Evolutionary conservation across 345 rosid species (phyloP), one percentile per base, ranked within the genome.

Genomic region (Salix suchowensis): DNA sequence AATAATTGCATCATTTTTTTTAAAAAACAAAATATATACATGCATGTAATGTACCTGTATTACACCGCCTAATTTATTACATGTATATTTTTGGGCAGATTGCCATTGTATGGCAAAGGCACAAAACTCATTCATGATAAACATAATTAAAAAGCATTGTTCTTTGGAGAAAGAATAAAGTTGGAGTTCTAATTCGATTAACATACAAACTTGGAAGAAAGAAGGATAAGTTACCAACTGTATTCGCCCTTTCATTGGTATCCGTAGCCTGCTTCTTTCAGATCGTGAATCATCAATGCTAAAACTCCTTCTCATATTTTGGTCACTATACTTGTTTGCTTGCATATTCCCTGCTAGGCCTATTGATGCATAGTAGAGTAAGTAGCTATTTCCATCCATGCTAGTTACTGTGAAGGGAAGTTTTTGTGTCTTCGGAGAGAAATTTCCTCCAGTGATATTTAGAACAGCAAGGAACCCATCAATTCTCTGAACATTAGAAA

Each of bases 391-490:
- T 73, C 92, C 98, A 87, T 92, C 96, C 69, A 90, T 91, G 75
- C 97, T 95, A 75, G 88, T 88, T 67, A 90, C 98, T 30, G 90
- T 84, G 79, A 95, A 95, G 6, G 98, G 97, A 80, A 95, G 97
- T 81, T 95, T 95, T 87, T 83, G 97, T 14, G 97, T 87, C 77
- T 89, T 88, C 19, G 97, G 97, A n/a, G 96, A 92, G 83, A 95
- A 90, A 76, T 82, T 86, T 67, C 98, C 98, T 40, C 97, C 97
- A 77, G 93, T 91, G 74, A 95, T 82, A 86, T 93, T 90, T 76
- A 95, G 89, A 78, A 91, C 96, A 77, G 98, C 98, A 48, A 95
- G 97, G 86, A 95, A 95, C 60, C 98, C 98, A 66, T 89, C 93
- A 71, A 95, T 90, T 85, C 82, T 87, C 98, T 90, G 81, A 73